Conservation (phyloP, 805 yeast species). For the Starmerella bombicola region DNA sequence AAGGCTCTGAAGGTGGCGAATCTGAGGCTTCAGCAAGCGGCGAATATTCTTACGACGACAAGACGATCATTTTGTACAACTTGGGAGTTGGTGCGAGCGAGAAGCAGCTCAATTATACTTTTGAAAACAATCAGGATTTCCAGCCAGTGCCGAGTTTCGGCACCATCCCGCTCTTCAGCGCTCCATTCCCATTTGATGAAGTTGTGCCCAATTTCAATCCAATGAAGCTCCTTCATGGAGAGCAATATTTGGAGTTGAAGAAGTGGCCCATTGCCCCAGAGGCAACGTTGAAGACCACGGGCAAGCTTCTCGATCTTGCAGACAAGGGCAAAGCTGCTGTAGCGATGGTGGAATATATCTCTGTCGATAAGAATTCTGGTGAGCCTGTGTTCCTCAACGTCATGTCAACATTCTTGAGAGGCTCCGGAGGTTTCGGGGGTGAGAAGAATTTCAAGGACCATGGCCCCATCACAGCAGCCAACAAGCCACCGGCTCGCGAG, state of each 20-base stretch:
- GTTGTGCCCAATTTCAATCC: slow-evolving; percentile 76
- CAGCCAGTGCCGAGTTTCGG: slow-evolving; percentile 84
- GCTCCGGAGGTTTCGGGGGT: slow-evolving; percentile 43
- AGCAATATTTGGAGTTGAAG: slow-evolving; percentile 70
- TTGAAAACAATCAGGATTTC: slow-evolving; percentile 65
- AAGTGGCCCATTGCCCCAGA: slow-evolving; percentile 69
- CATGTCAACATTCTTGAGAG: slow-evolving; percentile 73
- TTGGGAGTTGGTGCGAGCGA: slow-evolving; percentile 78
- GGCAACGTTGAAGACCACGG: slow-evolving; percentile 49
- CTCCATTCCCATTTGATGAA: slow-evolving; percentile 44
- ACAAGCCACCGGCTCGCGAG: slow-evolving; percentile 45
- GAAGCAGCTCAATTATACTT: slow-evolving; percentile 62
- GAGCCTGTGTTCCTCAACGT: slow-evolving; percentile 66
- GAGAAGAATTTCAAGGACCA: slow-evolving; percentile 43
- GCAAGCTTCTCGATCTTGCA: slow-evolving; percentile 56
- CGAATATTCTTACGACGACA: slow-evolving; percentile 47
- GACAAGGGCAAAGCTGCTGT: slow-evolving; percentile 81
- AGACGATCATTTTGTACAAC: slow-evolving; percentile 72
- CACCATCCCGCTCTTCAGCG: slow-evolving; percentile 71
- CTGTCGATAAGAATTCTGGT: slow-evolving; percentile 60
- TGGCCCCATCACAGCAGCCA: slow-evolving; percentile 48
- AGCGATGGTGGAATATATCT: slow-evolving; percentile 57
- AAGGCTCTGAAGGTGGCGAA: slow-evolving; percentile 36
- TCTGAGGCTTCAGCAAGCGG: slow-evolving; percentile 31
- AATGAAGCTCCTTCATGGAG: slow-evolving; percentile 84